phyloP scores from a whole-genome alignment of 2,329 filamentous ascomycete genomes.

The Sphaerulina vaccinii region DNA sequence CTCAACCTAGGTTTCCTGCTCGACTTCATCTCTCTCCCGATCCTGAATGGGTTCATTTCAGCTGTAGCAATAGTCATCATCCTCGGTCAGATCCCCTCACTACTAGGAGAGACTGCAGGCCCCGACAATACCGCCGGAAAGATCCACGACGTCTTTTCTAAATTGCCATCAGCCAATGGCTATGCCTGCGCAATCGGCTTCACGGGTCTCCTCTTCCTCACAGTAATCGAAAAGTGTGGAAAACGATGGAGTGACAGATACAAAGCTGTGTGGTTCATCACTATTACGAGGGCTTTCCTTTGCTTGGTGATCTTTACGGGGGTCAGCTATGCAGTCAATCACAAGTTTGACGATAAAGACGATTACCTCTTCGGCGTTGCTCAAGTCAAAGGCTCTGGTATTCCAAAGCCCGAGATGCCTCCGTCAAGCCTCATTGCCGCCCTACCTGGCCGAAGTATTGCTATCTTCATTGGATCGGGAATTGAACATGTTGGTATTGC shows the following conservation, averaged over 20 bases:
- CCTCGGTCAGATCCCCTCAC: slow-evolving; percentile 62
- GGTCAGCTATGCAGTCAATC: slow-evolving; percentile 63
- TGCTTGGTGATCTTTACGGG: slow-evolving; percentile 62
- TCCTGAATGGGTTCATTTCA: slow-evolving; percentile 65
- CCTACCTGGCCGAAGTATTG: slow-evolving; percentile 56
- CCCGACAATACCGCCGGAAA: slow-evolving; percentile 56
- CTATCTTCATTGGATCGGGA: slow-evolving; percentile 60
- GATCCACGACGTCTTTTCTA: slow-evolving; percentile 58
- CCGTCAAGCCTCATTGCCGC: slow-evolving; percentile 51
- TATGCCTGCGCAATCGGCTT: slow-evolving; percentile 61
- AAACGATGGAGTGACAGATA: slow-evolving; percentile 59
- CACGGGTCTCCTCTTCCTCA: slow-evolving; percentile 56
- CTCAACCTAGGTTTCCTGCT: slow-evolving; percentile 51
- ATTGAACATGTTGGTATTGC: slow-evolving; percentile 66
- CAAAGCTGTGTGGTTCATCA: slow-evolving; percentile 58
- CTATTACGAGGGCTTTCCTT: slow-evolving; percentile 61
- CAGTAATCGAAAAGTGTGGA: slow-evolving; percentile 57
- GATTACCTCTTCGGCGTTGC: slow-evolving; percentile 59
- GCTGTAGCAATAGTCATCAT: slow-evolving; percentile 65
- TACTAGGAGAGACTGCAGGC: slow-evolving; percentile 56
- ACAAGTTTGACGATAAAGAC: slow-evolving; percentile 40
- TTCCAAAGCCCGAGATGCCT: slow-evolving; percentile 53
- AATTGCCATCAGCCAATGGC: slow-evolving; percentile 58
- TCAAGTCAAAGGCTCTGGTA: slow-evolving; percentile 57
- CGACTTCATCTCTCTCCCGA: slow-evolving; percentile 64